A percentile compares a stretch with the other conserved stretches of the same genome.
These are phyloP conservation scores for Cryphonectria japonica DNA, from an alignment of 2,329 filamentous ascomycete species.

Conservation along the genomic window DNA sequence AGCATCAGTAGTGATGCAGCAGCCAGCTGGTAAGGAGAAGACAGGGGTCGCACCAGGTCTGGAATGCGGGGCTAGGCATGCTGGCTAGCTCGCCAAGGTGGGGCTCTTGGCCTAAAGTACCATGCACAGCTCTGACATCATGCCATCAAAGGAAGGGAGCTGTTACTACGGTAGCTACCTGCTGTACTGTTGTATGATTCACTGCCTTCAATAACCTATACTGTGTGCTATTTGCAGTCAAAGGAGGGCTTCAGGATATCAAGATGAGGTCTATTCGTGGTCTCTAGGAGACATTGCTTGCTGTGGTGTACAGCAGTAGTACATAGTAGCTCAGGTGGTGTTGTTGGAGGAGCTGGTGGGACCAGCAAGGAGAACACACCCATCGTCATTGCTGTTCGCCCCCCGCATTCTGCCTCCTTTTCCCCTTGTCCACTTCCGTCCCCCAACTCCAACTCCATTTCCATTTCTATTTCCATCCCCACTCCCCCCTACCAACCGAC, in stretches of 20 bases:
- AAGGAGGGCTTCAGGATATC: neutral
- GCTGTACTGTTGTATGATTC: no score
- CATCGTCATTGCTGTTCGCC: neutral
- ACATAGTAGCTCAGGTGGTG: neutral
- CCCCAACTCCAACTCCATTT: neutral
- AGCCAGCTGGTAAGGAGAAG: neutral
- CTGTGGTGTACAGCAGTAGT: neutral
- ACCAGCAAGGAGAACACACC: neutral
- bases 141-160: neutral
- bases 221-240: neutral
- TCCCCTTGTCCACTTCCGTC: neutral
- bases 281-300: neutral
- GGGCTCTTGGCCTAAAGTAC: neutral
- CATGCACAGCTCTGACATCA: neutral
- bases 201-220: no score
- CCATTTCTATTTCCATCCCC: neutral
- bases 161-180: neutral
- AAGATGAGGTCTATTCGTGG: neutral
- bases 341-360: neutral
- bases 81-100: neutral
- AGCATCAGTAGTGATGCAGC: neutral
- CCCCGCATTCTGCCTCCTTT: slow-evolving; percentile 7
- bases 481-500: neutral
- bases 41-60: neutral
- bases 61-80: neutral